These are phyloP conservation scores for Xylaria venustula DNA, from an alignment of 495 filamentous ascomycete genomes.

Conservation along the genomic window DNA sequence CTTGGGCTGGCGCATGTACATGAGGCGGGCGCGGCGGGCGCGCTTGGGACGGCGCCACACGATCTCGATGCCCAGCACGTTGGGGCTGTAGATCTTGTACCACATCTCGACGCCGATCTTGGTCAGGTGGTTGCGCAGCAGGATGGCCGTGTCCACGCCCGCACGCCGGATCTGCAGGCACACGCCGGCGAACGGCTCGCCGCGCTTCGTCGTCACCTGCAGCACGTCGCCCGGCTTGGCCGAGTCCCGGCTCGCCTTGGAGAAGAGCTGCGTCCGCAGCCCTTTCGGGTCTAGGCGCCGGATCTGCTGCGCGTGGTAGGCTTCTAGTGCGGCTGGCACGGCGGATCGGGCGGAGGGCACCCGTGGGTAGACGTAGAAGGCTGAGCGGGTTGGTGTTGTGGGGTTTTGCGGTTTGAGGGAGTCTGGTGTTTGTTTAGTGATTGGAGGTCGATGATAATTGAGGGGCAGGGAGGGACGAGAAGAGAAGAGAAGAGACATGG, in stretches of 20 bases:
- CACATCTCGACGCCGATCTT: conserved; percentile 95
- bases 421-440: conserved; percentile 14
- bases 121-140: conserved; percentile 79
- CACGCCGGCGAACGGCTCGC: conserved; percentile 88
- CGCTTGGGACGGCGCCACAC: conserved; percentile 81
- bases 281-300: conserved; percentile 76
- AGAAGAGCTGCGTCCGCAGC: conserved; percentile 76
- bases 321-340: conserved; percentile 27
- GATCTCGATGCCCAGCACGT: conserved; percentile 87
- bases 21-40: conserved; percentile 83
- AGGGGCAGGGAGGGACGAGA: not conserved
- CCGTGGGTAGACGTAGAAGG: conserved; percentile 52
- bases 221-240: conserved; percentile 83
- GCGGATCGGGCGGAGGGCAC: conserved; percentile 41
- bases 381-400: conserved; percentile 30
- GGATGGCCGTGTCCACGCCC: conserved; percentile 81
- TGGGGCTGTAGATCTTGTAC: conserved; percentile 88
- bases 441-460: too few relatives aligned
- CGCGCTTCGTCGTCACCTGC: conserved; percentile 72
- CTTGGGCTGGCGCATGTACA: conserved; percentile 80
- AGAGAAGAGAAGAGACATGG: not conserved
- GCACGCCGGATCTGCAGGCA: conserved; percentile 78
- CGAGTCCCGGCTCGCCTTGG: conserved; percentile 67
- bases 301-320: conserved; percentile 65
- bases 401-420: conserved; percentile 20